Evolutionary conservation across 768 basidiomycete genomes (phyloP).

Genomic region (Porpolomopsis calyptriformis): DNA sequence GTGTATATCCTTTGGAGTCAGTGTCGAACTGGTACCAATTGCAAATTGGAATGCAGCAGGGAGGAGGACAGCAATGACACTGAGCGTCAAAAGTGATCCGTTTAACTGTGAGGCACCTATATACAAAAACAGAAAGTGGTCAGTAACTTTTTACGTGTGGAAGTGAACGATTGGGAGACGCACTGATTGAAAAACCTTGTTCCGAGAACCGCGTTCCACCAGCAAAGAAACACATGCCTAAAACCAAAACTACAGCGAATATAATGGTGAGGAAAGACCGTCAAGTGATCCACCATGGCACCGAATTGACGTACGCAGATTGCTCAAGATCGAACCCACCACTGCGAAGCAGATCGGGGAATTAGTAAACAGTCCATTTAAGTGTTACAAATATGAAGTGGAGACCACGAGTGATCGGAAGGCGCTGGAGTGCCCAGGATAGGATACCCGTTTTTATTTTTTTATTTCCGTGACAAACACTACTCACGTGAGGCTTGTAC

Average conservation of each 20-base stretch:
- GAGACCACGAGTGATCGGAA: no score
- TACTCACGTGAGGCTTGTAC: conserved; percentile 74
- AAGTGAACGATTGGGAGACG: conserved; percentile 26
- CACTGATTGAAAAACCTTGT: conserved; percentile 68
- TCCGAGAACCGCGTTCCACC: conserved; percentile 70
- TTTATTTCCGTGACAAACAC: no score
- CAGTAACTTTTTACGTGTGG: neutral
- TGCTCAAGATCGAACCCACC: conserved; percentile 80
- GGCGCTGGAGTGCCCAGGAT: no score
- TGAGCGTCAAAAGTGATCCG: conserved; percentile 64
- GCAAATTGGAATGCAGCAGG: conserved; percentile 71
- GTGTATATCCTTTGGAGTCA: conserved; percentile 22
- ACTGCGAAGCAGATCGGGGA: conserved; percentile 32
- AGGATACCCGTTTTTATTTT: no score
- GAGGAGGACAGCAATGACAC: conserved; percentile 68
- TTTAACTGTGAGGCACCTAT: conserved; percentile 58
- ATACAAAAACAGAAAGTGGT: neutral
- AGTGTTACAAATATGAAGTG: no score
- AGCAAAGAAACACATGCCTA: conserved; percentile 88
- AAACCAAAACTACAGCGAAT: conserved; percentile 56
- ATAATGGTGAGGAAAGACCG: neutral
- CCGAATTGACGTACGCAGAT: conserved; percentile 53
- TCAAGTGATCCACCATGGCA: conserved; percentile 9
- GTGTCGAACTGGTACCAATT: conserved; percentile 15
- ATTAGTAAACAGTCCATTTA: neutral